phyloP scores from a whole-genome alignment of 768 basidiomycete species.

The Hirschioporus abietinus region DNA sequence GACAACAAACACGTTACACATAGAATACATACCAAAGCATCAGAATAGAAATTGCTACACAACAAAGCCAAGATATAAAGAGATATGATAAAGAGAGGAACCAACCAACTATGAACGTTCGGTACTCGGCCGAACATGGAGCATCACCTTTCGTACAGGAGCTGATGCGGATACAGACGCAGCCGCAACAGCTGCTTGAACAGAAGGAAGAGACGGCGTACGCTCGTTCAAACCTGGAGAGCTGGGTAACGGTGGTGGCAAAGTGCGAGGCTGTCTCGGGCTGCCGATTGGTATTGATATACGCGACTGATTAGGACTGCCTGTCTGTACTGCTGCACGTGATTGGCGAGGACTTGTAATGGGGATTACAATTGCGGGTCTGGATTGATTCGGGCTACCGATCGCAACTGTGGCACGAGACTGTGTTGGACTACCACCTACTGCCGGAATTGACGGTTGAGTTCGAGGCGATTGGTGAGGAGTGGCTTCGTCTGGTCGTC shows the following conservation, averaged over 20 bases:
- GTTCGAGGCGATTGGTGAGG: neutral
- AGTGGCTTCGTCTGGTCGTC: neutral
- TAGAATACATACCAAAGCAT: slow-evolving; percentile 11
- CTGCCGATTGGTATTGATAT: neutral
- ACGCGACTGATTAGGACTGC: neutral
- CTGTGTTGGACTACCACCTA: neutral
- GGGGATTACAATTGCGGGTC: neutral
- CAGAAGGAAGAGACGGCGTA: neutral
- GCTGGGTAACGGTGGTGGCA: neutral
- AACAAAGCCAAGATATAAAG: neutral
- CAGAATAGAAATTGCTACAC: slow-evolving; percentile 1
- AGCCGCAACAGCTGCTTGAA: neutral
- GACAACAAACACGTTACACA: slow-evolving; percentile 5
- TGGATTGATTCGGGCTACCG: neutral
- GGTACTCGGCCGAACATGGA: neutral
- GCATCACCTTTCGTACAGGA: neutral
- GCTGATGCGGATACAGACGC: neutral
- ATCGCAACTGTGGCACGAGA: too few species aligned
- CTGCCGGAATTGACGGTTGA: neutral
- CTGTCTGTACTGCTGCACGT: neutral
- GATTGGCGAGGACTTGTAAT: neutral
- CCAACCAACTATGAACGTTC: neutral
- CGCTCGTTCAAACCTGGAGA: neutral
- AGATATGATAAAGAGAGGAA: neutral
- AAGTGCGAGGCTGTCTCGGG: neutral